Conservation (phyloP, 2,329 filamentous ascomycete species). For the Immersiporthe knoxdaviesiana region DNA sequence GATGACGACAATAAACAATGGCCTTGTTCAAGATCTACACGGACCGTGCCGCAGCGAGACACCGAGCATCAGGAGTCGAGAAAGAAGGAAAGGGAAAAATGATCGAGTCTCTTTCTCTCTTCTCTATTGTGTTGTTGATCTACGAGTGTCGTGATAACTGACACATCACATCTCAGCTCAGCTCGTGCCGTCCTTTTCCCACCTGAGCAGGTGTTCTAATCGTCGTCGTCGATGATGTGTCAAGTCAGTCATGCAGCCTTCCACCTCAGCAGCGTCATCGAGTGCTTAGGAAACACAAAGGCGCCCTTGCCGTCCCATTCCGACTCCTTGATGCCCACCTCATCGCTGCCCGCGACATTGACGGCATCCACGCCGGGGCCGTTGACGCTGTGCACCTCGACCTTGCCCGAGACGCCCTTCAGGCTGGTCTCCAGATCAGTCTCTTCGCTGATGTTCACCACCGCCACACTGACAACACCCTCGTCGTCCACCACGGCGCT, state of each 20-base stretch:
- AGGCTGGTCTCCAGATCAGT: constrained; percentile 62
- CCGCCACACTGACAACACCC: constrained; percentile 67
- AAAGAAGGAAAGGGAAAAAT: neutral
- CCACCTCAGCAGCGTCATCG: constrained; percentile 67
- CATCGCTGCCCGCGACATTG: constrained; percentile 66
- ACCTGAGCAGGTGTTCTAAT: neutral
- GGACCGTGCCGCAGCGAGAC: constrained; percentile 17
- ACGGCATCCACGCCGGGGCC: constrained; percentile 59
- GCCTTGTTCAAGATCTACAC: constrained; percentile 4
- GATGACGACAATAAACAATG: neutral
- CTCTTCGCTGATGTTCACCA: constrained; percentile 72
- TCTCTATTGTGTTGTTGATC: constrained; percentile 6
- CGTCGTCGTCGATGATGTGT: neutral
- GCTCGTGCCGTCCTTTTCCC: neutral
- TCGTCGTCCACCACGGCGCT: constrained; percentile 62
- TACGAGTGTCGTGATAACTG: constrained; percentile 18
- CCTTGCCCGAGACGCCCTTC: constrained; percentile 56
- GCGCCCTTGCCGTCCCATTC: constrained; percentile 65
- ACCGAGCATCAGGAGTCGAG: neutral
- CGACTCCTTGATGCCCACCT: constrained; percentile 55
- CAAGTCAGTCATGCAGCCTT: constrained; percentile 32
- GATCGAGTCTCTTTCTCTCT: neutral
- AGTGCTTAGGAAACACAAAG: constrained; percentile 71
- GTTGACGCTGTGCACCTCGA: constrained; percentile 66
- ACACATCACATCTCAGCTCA: constrained; percentile 17